These are phyloP conservation scores for Tetradesmus obliquus DNA, from an alignment of 139 green algal genomes.

Conservation along the genomic window DNA sequence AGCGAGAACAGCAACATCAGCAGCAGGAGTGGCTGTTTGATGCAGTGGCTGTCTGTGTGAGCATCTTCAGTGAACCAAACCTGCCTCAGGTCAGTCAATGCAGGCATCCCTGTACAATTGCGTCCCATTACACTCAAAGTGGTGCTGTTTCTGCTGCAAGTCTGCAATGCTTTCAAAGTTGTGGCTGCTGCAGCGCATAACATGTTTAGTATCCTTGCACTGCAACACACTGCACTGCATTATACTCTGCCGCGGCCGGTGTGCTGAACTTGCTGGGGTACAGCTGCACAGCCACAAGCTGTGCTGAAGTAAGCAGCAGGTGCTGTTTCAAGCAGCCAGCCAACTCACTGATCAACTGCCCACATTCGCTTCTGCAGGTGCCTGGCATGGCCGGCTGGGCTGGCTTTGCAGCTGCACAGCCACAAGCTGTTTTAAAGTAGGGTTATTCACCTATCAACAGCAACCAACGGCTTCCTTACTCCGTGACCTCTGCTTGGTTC, in stretches of 20 bases:
- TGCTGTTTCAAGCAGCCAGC: too few relatives aligned
- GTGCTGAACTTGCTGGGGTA: neutral
- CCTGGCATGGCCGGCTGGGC: too few relatives aligned
- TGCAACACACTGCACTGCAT: neutral
- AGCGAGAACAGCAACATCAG: neutral
- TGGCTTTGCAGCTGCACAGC: neutral
- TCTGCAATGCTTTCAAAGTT: neutral
- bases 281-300: neutral
- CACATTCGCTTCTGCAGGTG: constrained; percentile 32
- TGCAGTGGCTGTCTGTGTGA: constrained; percentile 82
- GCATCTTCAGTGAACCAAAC: constrained; percentile 75
- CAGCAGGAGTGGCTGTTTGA: constrained; percentile 64
- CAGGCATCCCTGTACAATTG: too few relatives aligned
- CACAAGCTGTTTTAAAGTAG: neutral
- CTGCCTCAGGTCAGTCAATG: constrained; percentile 29
- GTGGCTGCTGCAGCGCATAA: neutral
- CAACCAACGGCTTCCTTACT: too few relatives aligned
- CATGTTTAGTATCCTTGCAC: neutral
- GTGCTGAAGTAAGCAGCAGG: too few relatives aligned
- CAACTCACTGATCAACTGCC: neutral
- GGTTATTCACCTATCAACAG: neutral
- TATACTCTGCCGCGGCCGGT: neutral
- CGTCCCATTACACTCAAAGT: neutral
- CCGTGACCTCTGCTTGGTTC: neutral
- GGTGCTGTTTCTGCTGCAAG: neutral